These are phyloP conservation scores for Acer saccharum DNA, from an alignment of 345 rosid species.

Conservation along the genomic window DNA sequence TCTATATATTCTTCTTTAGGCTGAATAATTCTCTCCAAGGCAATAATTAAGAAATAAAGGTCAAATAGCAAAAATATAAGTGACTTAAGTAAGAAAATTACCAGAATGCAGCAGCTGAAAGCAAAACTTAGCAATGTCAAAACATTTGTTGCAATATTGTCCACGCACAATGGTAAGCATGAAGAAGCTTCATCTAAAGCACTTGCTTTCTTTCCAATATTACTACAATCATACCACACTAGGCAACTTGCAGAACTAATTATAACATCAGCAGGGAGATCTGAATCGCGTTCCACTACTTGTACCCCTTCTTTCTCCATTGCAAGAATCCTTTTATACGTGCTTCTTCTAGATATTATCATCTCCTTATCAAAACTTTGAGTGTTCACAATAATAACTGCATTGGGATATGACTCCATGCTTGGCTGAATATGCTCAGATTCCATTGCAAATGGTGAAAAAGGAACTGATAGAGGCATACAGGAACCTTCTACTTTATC, in stretches of 20 bases:
- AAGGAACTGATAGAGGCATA: conserved; percentile 34
- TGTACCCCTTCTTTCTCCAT: conserved; percentile 83
- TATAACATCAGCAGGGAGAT: conserved; percentile 78
- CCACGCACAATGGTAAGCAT: conserved; percentile 62
- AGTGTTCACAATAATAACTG: conserved; percentile 71
- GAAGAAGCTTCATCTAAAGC: conserved; percentile 60
- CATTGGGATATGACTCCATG: conserved; percentile 37
- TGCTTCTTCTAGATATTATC: conserved; percentile 84
- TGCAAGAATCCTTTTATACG: conserved; percentile 79
- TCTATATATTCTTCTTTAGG: conserved; percentile 3
- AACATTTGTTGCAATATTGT: conserved; percentile 77
- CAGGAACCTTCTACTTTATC: conserved; percentile 36
- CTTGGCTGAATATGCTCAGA: conserved; percentile 36
- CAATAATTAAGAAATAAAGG: conserved; percentile 2
- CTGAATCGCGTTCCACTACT: conserved; percentile 85
- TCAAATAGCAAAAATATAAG: background rate
- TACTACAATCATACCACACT: conserved; percentile 78
- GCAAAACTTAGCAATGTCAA: conserved; percentile 75
- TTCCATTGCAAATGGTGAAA: conserved; percentile 34
- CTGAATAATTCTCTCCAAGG: background rate
- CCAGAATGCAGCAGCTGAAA: conserved; percentile 87
- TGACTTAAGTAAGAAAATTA: conserved; percentile 28
- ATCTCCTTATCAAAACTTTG: conserved; percentile 72
- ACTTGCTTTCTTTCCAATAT: conserved; percentile 55
- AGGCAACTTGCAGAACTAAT: conserved; percentile 71